Evolutionary conservation across 495 filamentous ascomycete genomes (phyloP).

Genomic region (Tuber indicum): DNA sequence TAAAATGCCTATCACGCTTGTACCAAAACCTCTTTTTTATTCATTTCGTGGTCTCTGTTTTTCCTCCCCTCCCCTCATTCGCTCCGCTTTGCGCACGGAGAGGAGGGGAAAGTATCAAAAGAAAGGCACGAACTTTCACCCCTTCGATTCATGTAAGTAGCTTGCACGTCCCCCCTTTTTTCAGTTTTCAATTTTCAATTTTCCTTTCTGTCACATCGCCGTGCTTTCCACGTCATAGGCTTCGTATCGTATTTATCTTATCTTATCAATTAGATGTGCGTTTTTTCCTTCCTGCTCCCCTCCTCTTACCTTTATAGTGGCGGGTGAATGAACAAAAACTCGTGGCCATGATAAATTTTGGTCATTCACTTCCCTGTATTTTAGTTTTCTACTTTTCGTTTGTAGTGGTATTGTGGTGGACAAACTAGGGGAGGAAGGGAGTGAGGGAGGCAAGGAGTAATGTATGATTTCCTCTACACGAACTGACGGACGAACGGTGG

Average conservation of each 20-base stretch:
- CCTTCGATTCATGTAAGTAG: background rate
- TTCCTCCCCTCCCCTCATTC: background rate
- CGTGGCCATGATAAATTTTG: background rate
- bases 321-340: background rate
- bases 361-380: background rate
- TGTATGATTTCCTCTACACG: background rate
- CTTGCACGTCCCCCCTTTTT: background rate
- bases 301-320: background rate
- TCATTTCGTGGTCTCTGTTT: background rate
- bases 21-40: background rate
- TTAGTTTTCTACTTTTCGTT: background rate
- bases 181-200: background rate
- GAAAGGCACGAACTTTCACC: background rate
- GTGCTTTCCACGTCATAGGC: background rate
- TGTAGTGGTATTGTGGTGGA: background rate
- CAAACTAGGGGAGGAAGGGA: background rate
- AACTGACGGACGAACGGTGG: background rate
- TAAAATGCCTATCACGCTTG: background rate
- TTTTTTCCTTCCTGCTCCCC: background rate
- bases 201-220: background rate
- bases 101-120: background rate
- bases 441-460: background rate
- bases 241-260: background rate
- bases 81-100: background rate
- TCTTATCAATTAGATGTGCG: slow-evolving; percentile 2